Percentiles rank a stretch among this genome's conserved stretches.
phyloP scores from a whole-genome alignment of 345 rosid species.

The Eucalyptus rudis region DNA sequence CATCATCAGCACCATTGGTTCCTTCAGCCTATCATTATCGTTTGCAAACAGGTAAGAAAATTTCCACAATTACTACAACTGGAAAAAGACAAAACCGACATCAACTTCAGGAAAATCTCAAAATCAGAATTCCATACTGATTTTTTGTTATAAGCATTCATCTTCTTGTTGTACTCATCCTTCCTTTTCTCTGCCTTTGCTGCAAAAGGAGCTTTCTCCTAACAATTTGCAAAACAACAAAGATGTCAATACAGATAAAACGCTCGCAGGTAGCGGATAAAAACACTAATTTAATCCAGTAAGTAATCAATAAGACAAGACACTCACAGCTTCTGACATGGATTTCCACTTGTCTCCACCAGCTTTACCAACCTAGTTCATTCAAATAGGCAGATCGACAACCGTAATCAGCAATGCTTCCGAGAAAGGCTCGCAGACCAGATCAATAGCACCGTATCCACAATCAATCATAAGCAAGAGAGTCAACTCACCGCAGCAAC shows the following conservation, averaged over 20 bases:
- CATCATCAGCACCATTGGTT: slow-evolving; percentile 29
- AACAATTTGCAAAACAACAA: not conserved
- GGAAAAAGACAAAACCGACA: not conserved
- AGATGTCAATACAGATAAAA: not conserved
- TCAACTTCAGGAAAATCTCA: not conserved
- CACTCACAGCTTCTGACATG: slow-evolving; percentile 48
- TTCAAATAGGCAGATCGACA: not conserved
- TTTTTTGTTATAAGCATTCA: slow-evolving; percentile 53
- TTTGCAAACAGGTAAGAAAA: not conserved
- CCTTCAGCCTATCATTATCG: slow-evolving; percentile 28
- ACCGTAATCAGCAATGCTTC: not conserved
- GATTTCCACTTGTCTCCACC: slow-evolving; percentile 76
- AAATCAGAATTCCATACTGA: slow-evolving; percentile 15
- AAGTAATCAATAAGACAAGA: not conserved
- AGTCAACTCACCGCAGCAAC: slow-evolving; percentile 46
- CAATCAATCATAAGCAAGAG: not conserved
- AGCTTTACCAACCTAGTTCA: slow-evolving; percentile 67
- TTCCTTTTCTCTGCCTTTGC: slow-evolving; percentile 51
- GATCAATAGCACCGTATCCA: not conserved
- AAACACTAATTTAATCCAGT: not conserved
- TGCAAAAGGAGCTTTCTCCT: slow-evolving; percentile 65
- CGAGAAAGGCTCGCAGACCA: not conserved
- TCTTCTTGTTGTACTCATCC: slow-evolving; percentile 45
- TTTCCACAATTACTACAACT: not conserved
- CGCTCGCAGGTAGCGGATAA: not conserved